phyloP scores from a whole-genome alignment of 2,329 filamentous ascomycete genomes.

The Colletotrichum simmondsii region DNA sequence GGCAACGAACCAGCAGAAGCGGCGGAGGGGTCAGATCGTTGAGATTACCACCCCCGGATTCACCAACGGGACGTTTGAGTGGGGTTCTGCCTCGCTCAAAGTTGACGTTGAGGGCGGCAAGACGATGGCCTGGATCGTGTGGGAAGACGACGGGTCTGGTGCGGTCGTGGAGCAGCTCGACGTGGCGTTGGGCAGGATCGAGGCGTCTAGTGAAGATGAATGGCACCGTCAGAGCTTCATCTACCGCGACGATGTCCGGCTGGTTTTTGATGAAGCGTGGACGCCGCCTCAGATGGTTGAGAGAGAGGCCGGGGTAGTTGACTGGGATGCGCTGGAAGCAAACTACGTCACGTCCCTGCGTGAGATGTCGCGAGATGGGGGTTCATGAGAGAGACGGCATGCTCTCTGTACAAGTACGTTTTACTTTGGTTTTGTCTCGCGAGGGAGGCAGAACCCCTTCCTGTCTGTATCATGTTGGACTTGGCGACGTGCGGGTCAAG shows the following conservation, averaged over 20 bases:
- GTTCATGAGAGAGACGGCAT: too few relatives aligned
- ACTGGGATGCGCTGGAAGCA: constrained; percentile 35
- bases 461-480: background rate
- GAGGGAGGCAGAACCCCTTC: too few relatives aligned
- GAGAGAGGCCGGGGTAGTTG: constrained; percentile 28
- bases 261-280: constrained; percentile 31
- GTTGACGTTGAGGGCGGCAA: constrained; percentile 31
- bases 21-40: constrained; percentile 25
- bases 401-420: background rate
- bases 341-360: constrained; percentile 28
- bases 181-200: constrained; percentile 20
- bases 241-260: constrained; percentile 26
- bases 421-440: background rate
- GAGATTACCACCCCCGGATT: constrained; percentile 33
- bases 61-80: constrained; percentile 35
- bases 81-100: constrained; percentile 24
- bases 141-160: constrained; percentile 24
- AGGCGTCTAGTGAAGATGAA: constrained; percentile 29
- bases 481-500: background rate
- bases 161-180: constrained; percentile 31
- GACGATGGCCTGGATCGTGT: constrained; percentile 26
- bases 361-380: constrained; percentile 7
- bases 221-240: constrained; percentile 34
- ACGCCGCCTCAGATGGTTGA: constrained; percentile 17
- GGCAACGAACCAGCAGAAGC: constrained; percentile 6